Percentiles rank a stretch among this genome's conserved stretches.
These are phyloP conservation scores for Talaromyces sp. DNA, from an alignment of 2,329 filamentous ascomycete genomes.

Conservation along the genomic window DNA sequence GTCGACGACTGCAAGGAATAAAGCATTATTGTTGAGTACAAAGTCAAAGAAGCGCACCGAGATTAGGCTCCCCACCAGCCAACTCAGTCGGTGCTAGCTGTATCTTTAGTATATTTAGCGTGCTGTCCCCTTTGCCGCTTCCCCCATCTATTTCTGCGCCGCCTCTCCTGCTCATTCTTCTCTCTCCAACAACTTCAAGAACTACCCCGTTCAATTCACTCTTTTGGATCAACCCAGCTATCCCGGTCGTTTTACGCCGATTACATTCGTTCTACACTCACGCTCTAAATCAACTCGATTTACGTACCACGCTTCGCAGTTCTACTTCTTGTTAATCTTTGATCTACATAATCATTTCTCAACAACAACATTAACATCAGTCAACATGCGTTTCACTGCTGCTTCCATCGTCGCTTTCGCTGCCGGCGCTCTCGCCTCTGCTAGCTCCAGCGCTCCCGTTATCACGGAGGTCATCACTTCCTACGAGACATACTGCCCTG, in stretches of 20 bases:
- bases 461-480: constrained; percentile 57
- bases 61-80: background rate
- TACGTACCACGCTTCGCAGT: background rate
- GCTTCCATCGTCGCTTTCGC: constrained; percentile 40
- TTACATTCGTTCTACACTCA: constrained; percentile 16
- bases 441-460: constrained; percentile 7
- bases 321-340: constrained; percentile 5
- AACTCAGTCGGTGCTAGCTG: background rate
- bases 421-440: constrained; percentile 33
- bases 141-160: constrained; percentile 7
- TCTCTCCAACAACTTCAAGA: constrained; percentile 2
- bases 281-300: background rate
- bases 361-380: background rate
- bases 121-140: background rate
- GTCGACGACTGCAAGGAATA: background rate
- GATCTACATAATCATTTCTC: background rate
- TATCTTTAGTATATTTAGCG: constrained; percentile 11
- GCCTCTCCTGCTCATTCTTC: background rate
- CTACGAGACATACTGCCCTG: constrained; percentile 71
- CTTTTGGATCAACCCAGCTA: constrained; percentile 3
- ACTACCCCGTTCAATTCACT: constrained; percentile 7
- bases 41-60: background rate
- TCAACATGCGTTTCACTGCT: constrained; percentile 49
- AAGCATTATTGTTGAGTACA: background rate
- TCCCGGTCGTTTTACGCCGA: constrained; percentile 18